A percentile compares a stretch with the other conserved stretches of the same genome.
phyloP scores from a whole-genome alignment of 1,284 basidiomycete genomes.

The Cutaneotrichosporon cavernicola region DNA sequence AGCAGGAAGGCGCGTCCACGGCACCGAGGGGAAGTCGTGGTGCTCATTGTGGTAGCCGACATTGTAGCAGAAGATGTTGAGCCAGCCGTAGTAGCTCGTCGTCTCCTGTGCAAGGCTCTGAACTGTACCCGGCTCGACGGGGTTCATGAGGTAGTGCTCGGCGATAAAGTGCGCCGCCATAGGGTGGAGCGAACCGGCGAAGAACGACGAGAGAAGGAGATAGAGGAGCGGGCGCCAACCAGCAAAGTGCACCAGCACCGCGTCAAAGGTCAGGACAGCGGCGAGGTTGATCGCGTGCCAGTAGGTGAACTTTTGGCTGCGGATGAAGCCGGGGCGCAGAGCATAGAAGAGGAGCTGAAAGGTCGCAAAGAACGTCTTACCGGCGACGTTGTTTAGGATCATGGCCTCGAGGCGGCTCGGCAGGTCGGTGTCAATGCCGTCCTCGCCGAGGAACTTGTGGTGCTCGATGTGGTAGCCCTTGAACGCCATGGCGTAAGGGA shows the following conservation, averaged over 20 bases:
- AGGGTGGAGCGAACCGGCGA: conserved; percentile 92
- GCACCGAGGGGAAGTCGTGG: conserved; percentile 94
- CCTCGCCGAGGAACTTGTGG: conserved; percentile 87
- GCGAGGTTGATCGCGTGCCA: conserved; percentile 83
- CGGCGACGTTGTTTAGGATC: conserved; percentile 88
- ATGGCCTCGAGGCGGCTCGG: conserved; percentile 82
- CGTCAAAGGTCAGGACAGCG: conserved; percentile 71
- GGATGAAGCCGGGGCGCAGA: conserved; percentile 89
- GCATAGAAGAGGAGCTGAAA: conserved; percentile 99
- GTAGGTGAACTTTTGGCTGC: conserved; percentile 71
- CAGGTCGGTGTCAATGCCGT: conserved; percentile 87
- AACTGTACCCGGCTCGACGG: conserved; percentile 28
- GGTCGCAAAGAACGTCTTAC: conserved; percentile 97
- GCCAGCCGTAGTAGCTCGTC: conserved; percentile 90
- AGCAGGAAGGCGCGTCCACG: conserved; percentile 91
- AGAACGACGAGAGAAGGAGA: conserved; percentile 83
- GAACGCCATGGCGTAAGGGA: conserved; percentile 94
- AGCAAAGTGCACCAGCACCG: conserved; percentile 62
- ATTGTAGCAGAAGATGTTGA: conserved; percentile 93
- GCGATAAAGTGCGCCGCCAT: conserved; percentile 97
- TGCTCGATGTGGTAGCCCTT: conserved; percentile 96
- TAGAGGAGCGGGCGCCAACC: conserved; percentile 74
- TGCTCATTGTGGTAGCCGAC: conserved; percentile 99
- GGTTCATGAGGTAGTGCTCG: conserved; percentile 90
- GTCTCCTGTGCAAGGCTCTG: conserved; percentile 71